Conservation (phyloP, 768 basidiomycete species). For the Amanita rubescens region DNA sequence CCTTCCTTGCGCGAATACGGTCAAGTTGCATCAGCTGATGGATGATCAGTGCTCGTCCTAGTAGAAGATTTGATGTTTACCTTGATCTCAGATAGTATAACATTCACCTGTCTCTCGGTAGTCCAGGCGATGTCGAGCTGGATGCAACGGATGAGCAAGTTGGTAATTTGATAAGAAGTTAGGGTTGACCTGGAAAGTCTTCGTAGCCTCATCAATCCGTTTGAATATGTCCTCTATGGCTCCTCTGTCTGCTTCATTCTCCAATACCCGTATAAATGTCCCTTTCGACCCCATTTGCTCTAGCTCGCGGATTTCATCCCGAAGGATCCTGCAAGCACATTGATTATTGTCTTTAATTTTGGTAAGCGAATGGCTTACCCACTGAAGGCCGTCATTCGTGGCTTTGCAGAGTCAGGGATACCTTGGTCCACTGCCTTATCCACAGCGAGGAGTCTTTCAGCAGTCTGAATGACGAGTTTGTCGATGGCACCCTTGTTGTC, state of each 20-base stretch:
- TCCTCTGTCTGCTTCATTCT: slow-evolving; percentile 8
- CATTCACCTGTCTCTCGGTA: neutral
- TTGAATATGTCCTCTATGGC: slow-evolving; percentile 3
- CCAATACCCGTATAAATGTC: slow-evolving; percentile 3
- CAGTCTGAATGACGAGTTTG: neutral
- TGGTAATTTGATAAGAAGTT: neutral
- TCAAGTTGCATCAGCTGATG: neutral
- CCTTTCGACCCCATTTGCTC: neutral
- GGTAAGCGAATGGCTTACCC: neutral
- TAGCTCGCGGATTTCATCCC: neutral
- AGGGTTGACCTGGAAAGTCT: slow-evolving; percentile 12
- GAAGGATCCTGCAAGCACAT: neutral
- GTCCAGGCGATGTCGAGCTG: neutral
- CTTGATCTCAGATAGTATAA: neutral
- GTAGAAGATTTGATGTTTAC: neutral
- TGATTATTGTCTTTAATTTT: neutral
- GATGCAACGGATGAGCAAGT: neutral
- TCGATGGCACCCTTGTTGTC: neutral
- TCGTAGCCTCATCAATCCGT: slow-evolving; percentile 10
- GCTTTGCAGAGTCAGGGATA: neutral
- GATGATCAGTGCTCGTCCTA: neutral
- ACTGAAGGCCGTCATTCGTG: neutral
- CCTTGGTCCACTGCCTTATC: neutral
- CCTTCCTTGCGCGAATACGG: slow-evolving; percentile 1
- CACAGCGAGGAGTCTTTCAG: neutral